Evolutionary conservation across 1,284 basidiomycete genomes (phyloP).

Genomic region (Leccinum subrobustum): DNA sequence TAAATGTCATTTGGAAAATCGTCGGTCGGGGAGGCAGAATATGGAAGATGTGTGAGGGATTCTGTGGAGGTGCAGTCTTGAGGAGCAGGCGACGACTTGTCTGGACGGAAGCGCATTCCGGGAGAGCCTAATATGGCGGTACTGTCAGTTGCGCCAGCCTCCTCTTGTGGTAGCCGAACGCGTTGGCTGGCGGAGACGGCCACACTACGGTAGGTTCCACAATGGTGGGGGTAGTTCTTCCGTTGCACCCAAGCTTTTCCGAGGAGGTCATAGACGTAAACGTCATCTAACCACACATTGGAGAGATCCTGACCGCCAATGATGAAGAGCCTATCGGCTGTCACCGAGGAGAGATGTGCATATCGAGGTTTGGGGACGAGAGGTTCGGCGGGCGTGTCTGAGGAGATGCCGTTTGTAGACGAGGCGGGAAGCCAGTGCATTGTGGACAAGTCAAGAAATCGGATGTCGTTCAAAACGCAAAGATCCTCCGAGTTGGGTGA

Average conservation of each 20-base stretch:
- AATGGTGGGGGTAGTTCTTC: constrained; percentile 82
- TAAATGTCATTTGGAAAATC: constrained; percentile 78
- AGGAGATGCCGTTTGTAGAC: constrained; percentile 28
- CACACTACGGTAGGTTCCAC: constrained; percentile 90
- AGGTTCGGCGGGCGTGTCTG: constrained; percentile 38
- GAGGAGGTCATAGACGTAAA: constrained; percentile 82
- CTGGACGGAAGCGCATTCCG: constrained; percentile 56
- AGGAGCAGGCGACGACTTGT: constrained; percentile 37
- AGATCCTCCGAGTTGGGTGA: constrained; percentile 68
- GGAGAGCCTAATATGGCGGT: constrained; percentile 49
- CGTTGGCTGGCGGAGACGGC: constrained; percentile 70
- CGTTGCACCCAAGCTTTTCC: constrained; percentile 74
- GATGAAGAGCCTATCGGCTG: constrained; percentile 82
- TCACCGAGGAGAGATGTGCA: constrained; percentile 86
- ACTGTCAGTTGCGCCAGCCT: constrained; percentile 42
- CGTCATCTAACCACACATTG: constrained; percentile 90
- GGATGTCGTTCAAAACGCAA: constrained; percentile 82
- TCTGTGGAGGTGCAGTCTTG: constrained; percentile 55
- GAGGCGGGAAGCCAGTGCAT: constrained; percentile 68
- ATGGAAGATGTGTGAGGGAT: constrained; percentile 68
- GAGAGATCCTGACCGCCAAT: constrained; percentile 92
- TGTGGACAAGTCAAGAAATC: constrained; percentile 75
- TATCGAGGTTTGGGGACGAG: constrained; percentile 80
- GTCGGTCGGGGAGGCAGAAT: constrained; percentile 67
- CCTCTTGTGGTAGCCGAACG: constrained; percentile 69